These are phyloP conservation scores for Colletotrichum gigasporum DNA, from an alignment of 2,329 filamentous ascomycete species.

Conservation along the genomic window DNA sequence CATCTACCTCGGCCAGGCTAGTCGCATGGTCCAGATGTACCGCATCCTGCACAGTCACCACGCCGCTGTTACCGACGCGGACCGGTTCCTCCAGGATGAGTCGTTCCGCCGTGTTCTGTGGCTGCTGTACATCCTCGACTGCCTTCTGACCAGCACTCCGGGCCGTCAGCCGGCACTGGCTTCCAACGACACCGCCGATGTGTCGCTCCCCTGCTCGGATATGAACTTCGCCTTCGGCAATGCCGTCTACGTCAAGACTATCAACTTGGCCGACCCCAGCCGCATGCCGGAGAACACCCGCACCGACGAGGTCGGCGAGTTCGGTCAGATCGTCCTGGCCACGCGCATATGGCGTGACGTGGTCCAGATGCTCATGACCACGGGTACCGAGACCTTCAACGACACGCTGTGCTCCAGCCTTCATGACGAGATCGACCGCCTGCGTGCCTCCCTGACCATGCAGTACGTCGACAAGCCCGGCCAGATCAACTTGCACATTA, in stretches of 20 bases:
- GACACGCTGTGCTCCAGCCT: constrained; percentile 62
- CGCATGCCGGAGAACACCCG: constrained; percentile 47
- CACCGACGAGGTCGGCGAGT: constrained; percentile 66
- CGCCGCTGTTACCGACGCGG: constrained; percentile 56
- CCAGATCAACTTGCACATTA: constrained; percentile 70
- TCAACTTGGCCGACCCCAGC: constrained; percentile 53
- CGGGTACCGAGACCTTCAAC: constrained; percentile 60
- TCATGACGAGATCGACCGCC: constrained; percentile 63
- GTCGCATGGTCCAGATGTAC: constrained; percentile 73
- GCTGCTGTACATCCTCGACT: constrained; percentile 71
- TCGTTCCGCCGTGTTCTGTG: constrained; percentile 69
- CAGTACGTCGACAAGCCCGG: constrained; percentile 70
- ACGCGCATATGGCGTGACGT: constrained; percentile 71
- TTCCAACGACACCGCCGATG: constrained; percentile 62
- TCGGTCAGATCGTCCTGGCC: constrained; percentile 69
- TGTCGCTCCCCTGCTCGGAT: constrained; percentile 67
- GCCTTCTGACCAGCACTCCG: constrained; percentile 69
- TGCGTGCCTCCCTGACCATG: constrained; percentile 64
- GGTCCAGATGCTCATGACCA: constrained; percentile 68
- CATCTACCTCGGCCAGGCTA: constrained; percentile 69
- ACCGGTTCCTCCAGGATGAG: constrained; percentile 69
- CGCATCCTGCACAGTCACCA: constrained; percentile 67
- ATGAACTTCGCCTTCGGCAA: constrained; percentile 72
- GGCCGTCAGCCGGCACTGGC: constrained; percentile 67
- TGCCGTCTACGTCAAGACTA: constrained; percentile 66